Evolutionary conservation across 306 rosid genomes (phyloP).

Genomic region (Sphenostylis stenocarpa): DNA sequence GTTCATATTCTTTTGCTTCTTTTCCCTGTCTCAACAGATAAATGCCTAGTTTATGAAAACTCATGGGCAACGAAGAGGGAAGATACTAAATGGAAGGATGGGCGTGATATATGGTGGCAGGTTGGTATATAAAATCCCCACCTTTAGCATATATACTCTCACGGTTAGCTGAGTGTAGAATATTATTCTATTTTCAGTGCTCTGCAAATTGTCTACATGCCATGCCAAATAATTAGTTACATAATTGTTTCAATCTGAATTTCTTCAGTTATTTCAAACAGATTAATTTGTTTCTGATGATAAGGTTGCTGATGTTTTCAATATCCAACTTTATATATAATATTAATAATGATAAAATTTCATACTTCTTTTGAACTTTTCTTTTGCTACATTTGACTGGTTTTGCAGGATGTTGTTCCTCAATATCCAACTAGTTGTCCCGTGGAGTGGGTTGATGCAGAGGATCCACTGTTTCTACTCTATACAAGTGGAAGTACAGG

Average conservation of each 20-base stretch:
- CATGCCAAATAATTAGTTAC: neutral
- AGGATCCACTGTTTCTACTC: constrained; percentile 93
- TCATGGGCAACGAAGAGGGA: constrained; percentile 62
- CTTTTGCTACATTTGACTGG: constrained; percentile 22
- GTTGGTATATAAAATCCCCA: constrained; percentile 44
- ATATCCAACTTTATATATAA: constrained; percentile 21
- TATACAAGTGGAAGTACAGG: constrained; percentile 99
- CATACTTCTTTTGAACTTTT: neutral
- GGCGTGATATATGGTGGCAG: constrained; percentile 99
- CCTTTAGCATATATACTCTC: constrained; percentile 1
- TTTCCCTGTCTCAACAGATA: constrained; percentile 47
- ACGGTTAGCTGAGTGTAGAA: constrained; percentile 8
- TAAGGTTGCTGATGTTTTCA: constrained; percentile 20
- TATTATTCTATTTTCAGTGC: constrained; percentile 7
- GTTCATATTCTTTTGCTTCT: constrained; percentile 26
- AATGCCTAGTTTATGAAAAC: constrained; percentile 77
- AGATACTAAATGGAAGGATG: constrained; percentile 75
- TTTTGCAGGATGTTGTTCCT: constrained; percentile 76
- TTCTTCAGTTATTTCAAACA: constrained; percentile 17
- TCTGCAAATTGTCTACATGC: constrained; percentile 6
- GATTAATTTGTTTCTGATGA: constrained; percentile 12
- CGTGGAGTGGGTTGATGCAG: constrained; percentile 99
- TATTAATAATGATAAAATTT: constrained; percentile 15
- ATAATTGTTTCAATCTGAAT: neutral
- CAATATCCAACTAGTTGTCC: constrained; percentile 70